Percentiles rank a stretch among this genome's conserved stretches.
Evolutionary conservation across 345 rosid genomes (phyloP).

Genomic region (Lepidium sativum): DNA sequence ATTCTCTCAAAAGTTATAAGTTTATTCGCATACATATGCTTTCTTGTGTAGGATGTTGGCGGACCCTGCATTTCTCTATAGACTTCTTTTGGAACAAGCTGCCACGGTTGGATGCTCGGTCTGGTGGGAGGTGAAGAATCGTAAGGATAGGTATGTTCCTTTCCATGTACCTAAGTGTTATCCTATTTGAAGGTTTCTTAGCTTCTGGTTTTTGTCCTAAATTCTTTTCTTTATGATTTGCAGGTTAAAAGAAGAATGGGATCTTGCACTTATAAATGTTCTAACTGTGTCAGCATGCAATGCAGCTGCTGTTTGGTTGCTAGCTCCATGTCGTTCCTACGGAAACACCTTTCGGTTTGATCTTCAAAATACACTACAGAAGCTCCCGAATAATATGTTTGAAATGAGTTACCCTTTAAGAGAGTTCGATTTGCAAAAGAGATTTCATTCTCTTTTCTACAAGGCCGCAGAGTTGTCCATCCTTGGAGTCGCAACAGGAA

Average conservation of each 20-base stretch:
- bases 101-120: slow-evolving; percentile 80
- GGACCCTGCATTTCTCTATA: slow-evolving; percentile 83
- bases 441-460: slow-evolving; percentile 74
- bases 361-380: slow-evolving; percentile 87
- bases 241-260: slow-evolving; percentile 93
- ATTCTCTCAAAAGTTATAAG: neutral
- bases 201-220: slow-evolving; percentile 15
- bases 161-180: neutral
- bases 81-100: slow-evolving; percentile 77
- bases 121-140: slow-evolving; percentile 87
- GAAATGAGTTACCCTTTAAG: slow-evolving; percentile 85
- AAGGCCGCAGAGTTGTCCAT: slow-evolving; percentile 85
- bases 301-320: slow-evolving; percentile 77
- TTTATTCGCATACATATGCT: neutral
- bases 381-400: slow-evolving; percentile 91
- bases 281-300: slow-evolving; percentile 79
- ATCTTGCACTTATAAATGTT: slow-evolving; percentile 82
- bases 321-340: slow-evolving; percentile 93
- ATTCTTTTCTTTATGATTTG: neutral
- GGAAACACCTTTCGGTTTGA: slow-evolving; percentile 85
- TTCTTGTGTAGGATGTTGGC: slow-evolving; percentile 72
- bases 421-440: slow-evolving; percentile 83
- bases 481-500: slow-evolving; percentile 72
- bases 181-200: neutral
- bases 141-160: slow-evolving; percentile 59